A percentile compares a stretch with the other conserved stretches of the same genome.
Evolutionary conservation across 2,329 filamentous ascomycete genomes (phyloP).

Genomic region (Albophoma yamanashiensis): DNA sequence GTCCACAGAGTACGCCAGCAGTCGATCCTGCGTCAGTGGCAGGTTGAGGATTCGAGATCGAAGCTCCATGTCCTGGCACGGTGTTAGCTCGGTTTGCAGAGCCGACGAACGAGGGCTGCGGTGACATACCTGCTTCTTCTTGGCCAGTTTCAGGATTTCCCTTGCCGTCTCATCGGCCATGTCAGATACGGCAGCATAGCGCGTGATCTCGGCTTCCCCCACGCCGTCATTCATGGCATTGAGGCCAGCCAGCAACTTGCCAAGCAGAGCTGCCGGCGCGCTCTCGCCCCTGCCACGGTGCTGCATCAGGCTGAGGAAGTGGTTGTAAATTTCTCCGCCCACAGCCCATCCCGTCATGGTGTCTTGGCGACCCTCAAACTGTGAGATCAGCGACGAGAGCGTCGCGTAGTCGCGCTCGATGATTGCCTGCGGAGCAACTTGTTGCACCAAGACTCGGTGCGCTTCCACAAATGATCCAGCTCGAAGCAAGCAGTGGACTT

Average conservation of each 20-base stretch:
- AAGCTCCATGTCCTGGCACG: slow-evolving; percentile 23
- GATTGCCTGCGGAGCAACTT: slow-evolving; percentile 72
- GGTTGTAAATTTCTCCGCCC: slow-evolving; percentile 69
- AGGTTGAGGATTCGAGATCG: slow-evolving; percentile 39
- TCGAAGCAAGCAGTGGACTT: slow-evolving; percentile 71
- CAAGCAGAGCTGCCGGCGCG: slow-evolving; percentile 35
- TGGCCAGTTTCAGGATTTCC: slow-evolving; percentile 44
- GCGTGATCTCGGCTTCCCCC: slow-evolving; percentile 38
- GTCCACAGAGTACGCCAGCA: slow-evolving; percentile 59
- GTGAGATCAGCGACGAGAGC: slow-evolving; percentile 57
- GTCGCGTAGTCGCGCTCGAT: slow-evolving; percentile 70
- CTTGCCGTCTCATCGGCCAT: slow-evolving; percentile 67
- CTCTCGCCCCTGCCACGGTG: slow-evolving; percentile 28
- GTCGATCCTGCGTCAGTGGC: slow-evolving; percentile 62
- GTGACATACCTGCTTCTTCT: slow-evolving; percentile 44
- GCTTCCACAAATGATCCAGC: slow-evolving; percentile 71
- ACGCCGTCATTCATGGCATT: slow-evolving; percentile 40
- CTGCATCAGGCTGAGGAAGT: slow-evolving; percentile 44
- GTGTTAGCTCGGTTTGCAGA: slow-evolving; percentile 1
- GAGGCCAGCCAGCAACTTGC: slow-evolving; percentile 45
- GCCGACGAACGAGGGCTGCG: slow-evolving; percentile 4
- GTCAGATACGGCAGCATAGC: slow-evolving; percentile 63
- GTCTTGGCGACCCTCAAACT: slow-evolving; percentile 55
- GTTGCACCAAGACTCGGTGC: slow-evolving; percentile 68
- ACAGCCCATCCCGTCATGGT: slow-evolving; percentile 63